phyloP scores from a whole-genome alignment of 768 basidiomycete species.

The Lentinula boryana region DNA sequence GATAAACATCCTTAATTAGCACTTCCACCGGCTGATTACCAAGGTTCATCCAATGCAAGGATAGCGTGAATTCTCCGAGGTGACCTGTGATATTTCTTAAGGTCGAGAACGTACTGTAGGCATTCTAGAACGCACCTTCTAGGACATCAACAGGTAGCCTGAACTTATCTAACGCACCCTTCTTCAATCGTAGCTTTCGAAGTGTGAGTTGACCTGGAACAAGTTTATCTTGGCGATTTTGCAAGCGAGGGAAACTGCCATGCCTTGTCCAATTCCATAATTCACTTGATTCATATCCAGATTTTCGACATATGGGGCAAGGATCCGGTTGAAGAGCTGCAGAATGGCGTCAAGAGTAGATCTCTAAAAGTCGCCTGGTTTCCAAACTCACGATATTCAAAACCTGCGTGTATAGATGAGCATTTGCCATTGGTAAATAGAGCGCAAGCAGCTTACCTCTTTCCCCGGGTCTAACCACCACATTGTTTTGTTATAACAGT shows the following conservation, averaged over 20 bases:
- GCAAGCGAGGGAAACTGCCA: constrained; percentile 8
- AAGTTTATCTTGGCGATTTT: not conserved
- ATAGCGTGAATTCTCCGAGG: constrained; percentile 80
- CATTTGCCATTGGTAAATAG: not conserved
- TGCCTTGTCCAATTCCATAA: constrained; percentile 86
- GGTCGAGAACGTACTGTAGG: not conserved
- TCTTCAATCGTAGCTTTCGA: constrained; percentile 81
- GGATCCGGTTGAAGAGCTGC: constrained; percentile 81
- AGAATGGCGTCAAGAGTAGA: not conserved
- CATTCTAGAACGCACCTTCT: constrained; percentile 51
- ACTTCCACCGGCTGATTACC: constrained; percentile 89
- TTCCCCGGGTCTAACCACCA: constrained; percentile 89
- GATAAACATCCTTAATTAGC: constrained; percentile 88
- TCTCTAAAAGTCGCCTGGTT: not conserved
- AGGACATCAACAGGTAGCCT: constrained; percentile 91
- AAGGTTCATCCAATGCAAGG: constrained; percentile 85
- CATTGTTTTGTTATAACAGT: constrained; percentile 30
- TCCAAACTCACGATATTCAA: constrained; percentile 60
- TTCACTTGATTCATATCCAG: constrained; percentile 93
- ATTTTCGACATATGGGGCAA: constrained; percentile 95
- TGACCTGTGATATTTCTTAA: constrained; percentile 44
- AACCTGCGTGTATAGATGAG: constrained; percentile 21
- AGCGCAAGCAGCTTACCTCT: constrained; percentile 27
- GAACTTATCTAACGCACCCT: constrained; percentile 91
- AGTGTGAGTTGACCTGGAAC: constrained; percentile 67